These are phyloP conservation scores for Sporothrix brunneoviolacea DNA, from an alignment of 2,329 filamentous ascomycete species.

Conservation along the genomic window DNA sequence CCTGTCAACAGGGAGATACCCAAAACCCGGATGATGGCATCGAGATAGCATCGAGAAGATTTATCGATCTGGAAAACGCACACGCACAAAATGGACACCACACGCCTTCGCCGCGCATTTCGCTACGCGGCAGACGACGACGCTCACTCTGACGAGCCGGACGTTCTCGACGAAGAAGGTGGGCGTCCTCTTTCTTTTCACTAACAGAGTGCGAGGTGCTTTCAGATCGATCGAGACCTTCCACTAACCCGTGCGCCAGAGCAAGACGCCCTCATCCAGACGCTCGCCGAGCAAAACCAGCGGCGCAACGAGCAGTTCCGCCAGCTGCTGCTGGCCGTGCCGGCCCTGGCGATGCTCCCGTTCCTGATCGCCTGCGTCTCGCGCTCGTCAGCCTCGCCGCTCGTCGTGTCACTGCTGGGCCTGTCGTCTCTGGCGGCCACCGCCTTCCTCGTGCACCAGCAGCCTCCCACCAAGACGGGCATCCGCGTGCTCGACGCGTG, in stretches of 20 bases:
- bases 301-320: conserved; percentile 52
- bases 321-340: conserved; percentile 44
- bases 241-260: too few relatives aligned
- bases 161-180: conserved; percentile 73
- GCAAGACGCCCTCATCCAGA: conserved; percentile 57
- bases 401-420: conserved; percentile 46
- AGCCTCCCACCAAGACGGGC: conserved; percentile 51
- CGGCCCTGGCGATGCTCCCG: conserved; percentile 30
- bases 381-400: conserved; percentile 23
- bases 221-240: too few relatives aligned
- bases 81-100: conserved; percentile 25
- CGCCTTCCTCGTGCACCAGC: conserved; percentile 51
- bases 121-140: conserved; percentile 61
- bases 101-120: conserved; percentile 71
- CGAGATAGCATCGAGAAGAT: neutral
- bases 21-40: neutral
- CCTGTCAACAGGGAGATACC: neutral
- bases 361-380: conserved; percentile 27
- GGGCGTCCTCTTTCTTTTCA: conserved; percentile 13
- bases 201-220: too few relatives aligned
- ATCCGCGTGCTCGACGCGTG: conserved; percentile 43
- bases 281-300: conserved; percentile 49
- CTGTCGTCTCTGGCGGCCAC: conserved; percentile 59
- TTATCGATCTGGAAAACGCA: too few relatives aligned
- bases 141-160: conserved; percentile 45